Percentiles rank a stretch among this genome's conserved stretches.
Conservation (phyloP, 108 stramenopile genomes). For the Conticribra weissflogii region DNA sequence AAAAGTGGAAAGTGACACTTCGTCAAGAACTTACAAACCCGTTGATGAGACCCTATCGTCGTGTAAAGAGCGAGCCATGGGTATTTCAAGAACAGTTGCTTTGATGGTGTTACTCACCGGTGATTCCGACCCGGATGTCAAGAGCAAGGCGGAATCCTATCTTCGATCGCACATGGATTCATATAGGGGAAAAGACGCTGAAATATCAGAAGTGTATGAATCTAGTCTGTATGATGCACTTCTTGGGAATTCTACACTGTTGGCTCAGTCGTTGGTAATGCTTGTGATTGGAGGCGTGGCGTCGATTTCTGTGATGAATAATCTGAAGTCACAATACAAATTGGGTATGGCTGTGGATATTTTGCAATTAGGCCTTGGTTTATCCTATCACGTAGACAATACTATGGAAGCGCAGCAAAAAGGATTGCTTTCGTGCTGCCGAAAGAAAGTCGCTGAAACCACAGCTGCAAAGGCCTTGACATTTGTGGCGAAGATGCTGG, state of each 20-base stretch:
- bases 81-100: conserved; percentile 61
- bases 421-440: conserved; percentile 45
- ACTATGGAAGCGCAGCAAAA: conserved; percentile 21
- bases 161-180: conserved; percentile 70
- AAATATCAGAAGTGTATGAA: no score
- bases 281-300: conserved; percentile 59
- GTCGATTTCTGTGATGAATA: conserved; percentile 7
- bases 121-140: conserved; percentile 64
- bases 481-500: conserved; percentile 59
- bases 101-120: conserved; percentile 65
- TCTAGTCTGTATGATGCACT: conserved; percentile 21
- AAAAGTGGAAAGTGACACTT: background rate
- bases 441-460: conserved; percentile 57
- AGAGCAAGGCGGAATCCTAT: conserved; percentile 59
- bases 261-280: conserved; percentile 48
- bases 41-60: background rate
- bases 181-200: conserved; percentile 35
- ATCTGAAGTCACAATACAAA: conserved; percentile 19
- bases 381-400: conserved; percentile 27
- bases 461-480: conserved; percentile 47
- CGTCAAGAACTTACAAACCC: background rate
- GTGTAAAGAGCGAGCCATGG: conserved; percentile 21
- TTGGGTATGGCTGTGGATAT: conserved; percentile 32
- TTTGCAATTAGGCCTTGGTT: conserved; percentile 19
- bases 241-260: conserved; percentile 51